Base-by-base conservation (phyloP, 177 flowering plant genomes). In the Tripterygium wilfordii region DNA sequence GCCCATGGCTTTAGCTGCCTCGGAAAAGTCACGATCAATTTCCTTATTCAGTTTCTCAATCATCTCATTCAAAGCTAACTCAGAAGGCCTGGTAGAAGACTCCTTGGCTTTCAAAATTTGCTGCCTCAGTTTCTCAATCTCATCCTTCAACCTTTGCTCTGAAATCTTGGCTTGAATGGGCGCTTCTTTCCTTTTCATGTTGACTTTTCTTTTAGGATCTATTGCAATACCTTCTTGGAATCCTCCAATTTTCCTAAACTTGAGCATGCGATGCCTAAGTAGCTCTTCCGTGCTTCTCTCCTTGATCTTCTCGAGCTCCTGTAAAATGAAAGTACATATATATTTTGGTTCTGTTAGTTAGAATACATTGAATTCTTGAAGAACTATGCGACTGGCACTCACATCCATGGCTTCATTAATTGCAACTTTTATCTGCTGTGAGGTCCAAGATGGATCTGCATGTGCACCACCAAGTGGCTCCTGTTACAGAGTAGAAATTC, bases 381-480 rank as follows among this genome's bases (percentile, higher is more conserved):
- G 38, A 29, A 36, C 14, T 19, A 50, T 14, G 9, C 2, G 2
- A 33, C 45, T 45, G n/a, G 24, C 48, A 67, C 96, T 71, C 53
- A 94, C 99, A 72, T 74, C 84, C 96, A 88, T 89, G 45, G 78
- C 21, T 36, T 77, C 74, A 33, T 65, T 49, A 29, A 92, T 63
- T 48, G 89, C 89, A 47, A 8, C 36, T 68, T 80, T 89, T 50
- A 88, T 83, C 63, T 78, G 94, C 51, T 83, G 76, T 15, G 96
- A 92, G 31, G 95, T 84, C 96, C 96, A 82, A 49, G 70, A 25
- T 30, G 96, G 78, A 78, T 84, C 95, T 5, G 75, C 65, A 75
- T 88, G 96, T 32, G 96, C 96, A 66, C 96, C 98, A 49, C 96
- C 96, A 26, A 88, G 84, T 42, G 98, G 98, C 58, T 92, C 98